Base-by-base conservation (phyloP, 208 protist species). In the Wallacemonas sp. region DNA sequence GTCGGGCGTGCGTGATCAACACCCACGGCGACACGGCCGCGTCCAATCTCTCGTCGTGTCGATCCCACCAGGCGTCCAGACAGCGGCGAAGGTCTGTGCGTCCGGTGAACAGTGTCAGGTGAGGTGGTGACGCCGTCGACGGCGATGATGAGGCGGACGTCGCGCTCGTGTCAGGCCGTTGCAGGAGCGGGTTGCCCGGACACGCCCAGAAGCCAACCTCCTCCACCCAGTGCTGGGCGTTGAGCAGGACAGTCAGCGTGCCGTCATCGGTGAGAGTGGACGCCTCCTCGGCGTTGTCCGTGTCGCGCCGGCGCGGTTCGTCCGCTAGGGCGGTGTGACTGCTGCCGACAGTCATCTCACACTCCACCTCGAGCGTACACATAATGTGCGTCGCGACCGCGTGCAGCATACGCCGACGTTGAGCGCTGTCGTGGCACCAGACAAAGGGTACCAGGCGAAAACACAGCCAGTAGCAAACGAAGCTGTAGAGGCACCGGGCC, bases 171-270 rank as follows among this genome's bases (percentile, higher is more conserved):
- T 19, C 17, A 13, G 10, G 17, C 19, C 19, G 6, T 0, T 19
- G 42, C 42, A 93, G 50, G 8, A 91, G 53, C 3, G 87, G 87
- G 41, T 89, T 94, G 61, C 63, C 76, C 34, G 55, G n/a, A 66
- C 82, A 91, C 9, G 82, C 76, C 85, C 87, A 94, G 63, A 91
- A 91, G 6, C 79, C 87, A 1, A 91, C 84, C 58, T 89, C 75
- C 53, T 94, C 87, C 26, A 91, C 72, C 85, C 87, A 94, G 64
- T 91, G 84, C 10, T 72, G 44, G 2, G 82, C 33, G 55, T 53
- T 75, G 26, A 94, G 63, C n/a, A 79, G 73, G n/a, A 93, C 41
- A 52, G 67, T 74, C 13, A 41, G 55, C 26, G 10, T 44, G 0
- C 38, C 30, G 2, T 41, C 3, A 26, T 13, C 46, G 34, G 24